Evolutionary conservation across 139 green algal genomes (phyloP), one percentile per base, ranked within the genome.

Genomic region (Chlorella sp.): DNA sequence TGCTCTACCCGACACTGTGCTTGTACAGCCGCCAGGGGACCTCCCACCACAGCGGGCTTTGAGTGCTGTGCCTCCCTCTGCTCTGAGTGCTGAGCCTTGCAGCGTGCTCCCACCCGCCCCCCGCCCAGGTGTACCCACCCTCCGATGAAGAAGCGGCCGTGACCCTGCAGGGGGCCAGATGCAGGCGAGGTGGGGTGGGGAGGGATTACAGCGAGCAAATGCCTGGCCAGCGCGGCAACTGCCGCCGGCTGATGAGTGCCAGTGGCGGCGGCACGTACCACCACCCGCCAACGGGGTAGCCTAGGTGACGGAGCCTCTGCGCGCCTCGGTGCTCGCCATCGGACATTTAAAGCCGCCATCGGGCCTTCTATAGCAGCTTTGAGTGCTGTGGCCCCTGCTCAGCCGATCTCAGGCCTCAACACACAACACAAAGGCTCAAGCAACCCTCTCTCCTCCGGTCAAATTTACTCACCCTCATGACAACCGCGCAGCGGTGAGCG

Each of bases 401-500:
- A 34, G 79, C 42, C 36, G 79, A 24, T 42, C 37, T 81, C n/a
- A 21, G 12, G 71, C 71, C 75, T 22, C 75, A 48, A 0, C 1
- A 28, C n/a, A 36, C 30, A n/a, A 32, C 73, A 32, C 73, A n/a
- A 40, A 80, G 73, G 28, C 73, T 80, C n/a, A 80, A n/a, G 28
- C 48, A 5, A 16, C 48, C 48, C 48, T 57, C 36, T 36, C 16
- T 19, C 28, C 30, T 40, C 15, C 73, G 9, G 7, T 40, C 73
- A 7, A 2, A 30, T 76, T 3, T 34, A 64, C 88, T 86, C 87
- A 83, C 87, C 76, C 89, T 92, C 22, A 48, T 80, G 34, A 88
- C 84, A 21, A 88, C 71, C 42, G 84, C 64, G 81, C 83, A 81
- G 34, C 79, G 79, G 12, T 36, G 53, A 48, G 48, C 48, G 42